Conservation (phyloP, 495 filamentous ascomycete genomes). For the Xylona heveae region DNA sequence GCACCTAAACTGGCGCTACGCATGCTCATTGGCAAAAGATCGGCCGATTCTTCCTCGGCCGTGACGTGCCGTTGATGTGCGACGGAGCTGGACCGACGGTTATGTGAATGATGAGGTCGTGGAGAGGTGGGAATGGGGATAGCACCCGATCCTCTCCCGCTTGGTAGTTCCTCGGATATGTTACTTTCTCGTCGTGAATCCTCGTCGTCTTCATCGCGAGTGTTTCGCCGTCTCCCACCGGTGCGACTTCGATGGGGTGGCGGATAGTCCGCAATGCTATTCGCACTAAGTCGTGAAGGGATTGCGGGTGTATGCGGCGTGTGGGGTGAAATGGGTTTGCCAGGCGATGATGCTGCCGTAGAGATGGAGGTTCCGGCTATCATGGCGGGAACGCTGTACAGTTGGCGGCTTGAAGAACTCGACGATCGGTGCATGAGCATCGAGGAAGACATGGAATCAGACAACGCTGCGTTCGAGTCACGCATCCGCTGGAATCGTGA, state of each 20-base stretch:
- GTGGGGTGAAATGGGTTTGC: slow-evolving; percentile 81
- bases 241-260: slow-evolving; percentile 4
- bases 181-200: slow-evolving; percentile 14
- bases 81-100: slow-evolving; percentile 55
- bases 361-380: slow-evolving; percentile 63
- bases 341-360: slow-evolving; percentile 67
- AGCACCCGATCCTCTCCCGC: slow-evolving; percentile 36
- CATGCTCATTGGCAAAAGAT: slow-evolving; percentile 38
- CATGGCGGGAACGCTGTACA: slow-evolving; percentile 70
- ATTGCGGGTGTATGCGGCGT: slow-evolving; percentile 88
- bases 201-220: slow-evolving; percentile 4
- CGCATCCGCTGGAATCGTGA: slow-evolving; percentile 64
- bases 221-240: background rate
- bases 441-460: slow-evolving; percentile 75
- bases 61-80: slow-evolving; percentile 36
- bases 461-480: slow-evolving; percentile 66
- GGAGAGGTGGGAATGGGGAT: slow-evolving; percentile 76
- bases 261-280: slow-evolving; percentile 7
- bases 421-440: slow-evolving; percentile 64
- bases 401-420: slow-evolving; percentile 62
- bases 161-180: slow-evolving; percentile 24
- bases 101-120: slow-evolving; percentile 32
- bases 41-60: slow-evolving; percentile 38
- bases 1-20: slow-evolving; percentile 59
- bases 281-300: slow-evolving; percentile 71